phyloP scores from a whole-genome alignment of 2,329 filamentous ascomycete genomes.

The Alternaria metachromatica region DNA sequence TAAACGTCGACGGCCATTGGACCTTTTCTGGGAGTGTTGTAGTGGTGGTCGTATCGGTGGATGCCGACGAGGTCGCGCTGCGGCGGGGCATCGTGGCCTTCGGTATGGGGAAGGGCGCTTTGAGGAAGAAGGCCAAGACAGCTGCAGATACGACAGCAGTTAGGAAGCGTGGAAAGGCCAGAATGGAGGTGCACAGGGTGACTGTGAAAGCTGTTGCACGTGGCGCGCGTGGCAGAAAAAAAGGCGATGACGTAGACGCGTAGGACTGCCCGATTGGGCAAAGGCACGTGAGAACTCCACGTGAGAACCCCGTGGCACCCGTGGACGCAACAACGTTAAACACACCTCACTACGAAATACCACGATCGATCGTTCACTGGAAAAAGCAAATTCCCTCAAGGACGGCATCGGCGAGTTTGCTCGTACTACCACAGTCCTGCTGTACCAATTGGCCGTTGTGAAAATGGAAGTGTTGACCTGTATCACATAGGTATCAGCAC shows the following conservation, averaged over 20 bases:
- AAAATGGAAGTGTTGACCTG: background rate
- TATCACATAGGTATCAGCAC: background rate
- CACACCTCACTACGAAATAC: background rate
- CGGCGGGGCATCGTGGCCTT: conserved; percentile 40
- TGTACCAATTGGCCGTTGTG: background rate
- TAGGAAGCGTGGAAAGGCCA: background rate
- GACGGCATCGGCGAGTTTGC: background rate
- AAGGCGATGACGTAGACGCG: conserved; percentile 17
- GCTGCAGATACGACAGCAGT: background rate
- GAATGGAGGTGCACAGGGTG: background rate
- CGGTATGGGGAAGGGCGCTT: background rate
- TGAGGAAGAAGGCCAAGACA: background rate
- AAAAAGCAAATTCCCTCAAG: background rate
- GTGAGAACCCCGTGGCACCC: background rate
- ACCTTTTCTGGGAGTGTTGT: conserved; percentile 46
- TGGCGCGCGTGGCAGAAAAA: conserved; percentile 10
- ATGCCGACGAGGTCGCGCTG: conserved; percentile 21
- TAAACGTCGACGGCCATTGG: conserved; percentile 62
- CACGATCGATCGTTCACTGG: background rate
- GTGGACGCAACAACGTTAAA: background rate
- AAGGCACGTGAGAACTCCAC: background rate
- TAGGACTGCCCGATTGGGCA: background rate
- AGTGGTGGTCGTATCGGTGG: conserved; percentile 39
- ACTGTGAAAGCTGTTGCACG: background rate
- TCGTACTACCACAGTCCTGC: background rate